phyloP scores from a whole-genome alignment of 495 filamentous ascomycete genomes.

The Glonium stellatum region DNA sequence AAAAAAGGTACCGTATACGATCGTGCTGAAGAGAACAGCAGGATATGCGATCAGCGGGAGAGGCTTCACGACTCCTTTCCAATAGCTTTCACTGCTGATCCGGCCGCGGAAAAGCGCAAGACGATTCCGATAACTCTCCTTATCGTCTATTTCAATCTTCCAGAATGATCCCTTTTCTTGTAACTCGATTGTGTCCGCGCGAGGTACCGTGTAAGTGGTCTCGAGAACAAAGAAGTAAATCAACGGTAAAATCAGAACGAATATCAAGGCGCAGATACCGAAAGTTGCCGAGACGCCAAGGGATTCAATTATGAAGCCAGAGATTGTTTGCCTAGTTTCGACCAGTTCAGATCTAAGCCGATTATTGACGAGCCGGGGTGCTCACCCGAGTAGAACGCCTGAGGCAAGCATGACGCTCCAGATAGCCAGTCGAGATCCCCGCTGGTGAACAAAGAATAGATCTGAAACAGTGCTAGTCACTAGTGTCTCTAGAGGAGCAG shows the following conservation, averaged over 20 bases:
- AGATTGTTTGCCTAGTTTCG: constrained; percentile 10
- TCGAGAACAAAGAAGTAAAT: constrained; percentile 36
- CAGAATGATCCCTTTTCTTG: constrained; percentile 21
- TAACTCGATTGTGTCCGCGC: constrained; percentile 14
- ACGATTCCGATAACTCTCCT: constrained; percentile 28
- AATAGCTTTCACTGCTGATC: constrained; percentile 70
- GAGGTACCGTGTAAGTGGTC: constrained; percentile 32
- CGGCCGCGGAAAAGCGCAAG: constrained; percentile 61
- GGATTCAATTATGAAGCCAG: too few relatives aligned
- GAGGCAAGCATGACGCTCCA: constrained; percentile 87
- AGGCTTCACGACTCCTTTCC: constrained; percentile 65
- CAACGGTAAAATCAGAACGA: constrained; percentile 28
- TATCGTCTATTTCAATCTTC: constrained; percentile 5
- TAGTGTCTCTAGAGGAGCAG: constrained; percentile 85
- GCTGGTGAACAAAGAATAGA: constrained; percentile 91
- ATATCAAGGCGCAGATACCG: constrained; percentile 32
- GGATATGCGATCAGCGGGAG: constrained; percentile 85
- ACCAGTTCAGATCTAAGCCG: too few relatives aligned
- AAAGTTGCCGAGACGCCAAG: constrained; percentile 33
- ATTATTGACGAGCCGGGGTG: not conserved
- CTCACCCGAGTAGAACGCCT: constrained; percentile 45
- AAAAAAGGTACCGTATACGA: constrained; percentile 82
- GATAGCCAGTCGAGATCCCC: constrained; percentile 85
- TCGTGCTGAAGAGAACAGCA: constrained; percentile 80
- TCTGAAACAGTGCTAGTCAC: constrained; percentile 92